Conservation (phyloP, 345 rosid genomes). For the Viola odorata region DNA sequence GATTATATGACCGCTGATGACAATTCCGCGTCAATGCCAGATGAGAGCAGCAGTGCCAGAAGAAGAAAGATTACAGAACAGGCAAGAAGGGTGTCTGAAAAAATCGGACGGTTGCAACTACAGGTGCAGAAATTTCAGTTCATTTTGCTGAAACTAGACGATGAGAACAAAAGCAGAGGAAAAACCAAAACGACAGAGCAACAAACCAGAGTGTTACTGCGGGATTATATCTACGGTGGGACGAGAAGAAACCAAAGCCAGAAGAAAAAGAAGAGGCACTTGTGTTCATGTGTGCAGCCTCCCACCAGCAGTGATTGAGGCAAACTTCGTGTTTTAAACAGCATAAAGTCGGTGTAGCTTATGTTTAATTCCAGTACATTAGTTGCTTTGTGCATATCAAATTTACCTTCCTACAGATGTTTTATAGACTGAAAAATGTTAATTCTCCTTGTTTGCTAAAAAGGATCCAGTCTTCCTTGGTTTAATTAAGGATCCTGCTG, state of each 20-base stretch:
- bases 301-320: conserved; percentile 54
- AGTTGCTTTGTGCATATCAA: conserved; percentile 27
- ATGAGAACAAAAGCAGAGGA: conserved; percentile 48
- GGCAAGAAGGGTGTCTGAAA: conserved; percentile 80
- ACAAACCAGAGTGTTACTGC: conserved; percentile 60
- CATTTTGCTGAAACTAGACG: conserved; percentile 64
- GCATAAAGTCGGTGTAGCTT: conserved; percentile 16
- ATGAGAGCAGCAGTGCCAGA: conserved; percentile 40
- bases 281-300: conserved; percentile 80
- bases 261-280: conserved; percentile 44
- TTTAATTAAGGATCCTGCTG: conserved; percentile 23
- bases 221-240: conserved; percentile 77
- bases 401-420: conserved; percentile 12
- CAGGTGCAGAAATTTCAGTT: conserved; percentile 90
- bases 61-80: conserved; percentile 58
- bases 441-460: conserved; percentile 10
- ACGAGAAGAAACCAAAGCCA: conserved; percentile 33
- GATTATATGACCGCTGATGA: conserved; percentile 42
- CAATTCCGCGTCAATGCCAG: conserved; percentile 36
- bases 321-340: neutral
- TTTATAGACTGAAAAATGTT: conserved; percentile 9
- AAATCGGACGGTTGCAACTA: conserved; percentile 73
- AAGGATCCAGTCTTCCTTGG: conserved; percentile 11
- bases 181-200: conserved; percentile 38
- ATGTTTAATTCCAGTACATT: neutral